phyloP scores from a whole-genome alignment of 768 basidiomycete species.

The Tylopilus vinaceipallidus region DNA sequence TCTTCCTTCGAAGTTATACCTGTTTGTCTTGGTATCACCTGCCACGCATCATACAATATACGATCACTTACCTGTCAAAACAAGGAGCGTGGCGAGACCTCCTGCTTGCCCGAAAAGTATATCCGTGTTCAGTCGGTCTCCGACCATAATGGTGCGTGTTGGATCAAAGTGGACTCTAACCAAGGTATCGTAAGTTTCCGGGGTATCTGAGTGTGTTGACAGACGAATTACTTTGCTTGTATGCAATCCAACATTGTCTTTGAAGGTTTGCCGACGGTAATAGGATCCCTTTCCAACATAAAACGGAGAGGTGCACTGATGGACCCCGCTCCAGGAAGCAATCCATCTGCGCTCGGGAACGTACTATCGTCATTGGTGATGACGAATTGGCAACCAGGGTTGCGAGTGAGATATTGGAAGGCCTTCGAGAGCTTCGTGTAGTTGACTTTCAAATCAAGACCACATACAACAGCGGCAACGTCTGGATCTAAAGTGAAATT shows the following conservation, averaged over 20 bases:
- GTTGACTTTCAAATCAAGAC: constrained; percentile 81
- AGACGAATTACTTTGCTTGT: constrained; percentile 58
- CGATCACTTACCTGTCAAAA: constrained; percentile 71
- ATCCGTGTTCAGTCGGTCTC: constrained; percentile 94
- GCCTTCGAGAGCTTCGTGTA: constrained; percentile 95
- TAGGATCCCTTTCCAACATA: constrained; percentile 66
- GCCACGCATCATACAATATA: background rate
- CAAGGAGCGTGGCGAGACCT: constrained; percentile 83
- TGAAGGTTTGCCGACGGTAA: constrained; percentile 89
- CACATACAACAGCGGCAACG: constrained; percentile 93
- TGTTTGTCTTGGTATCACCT: constrained; percentile 28
- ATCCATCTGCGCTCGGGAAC: constrained; percentile 68
- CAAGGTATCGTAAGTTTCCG: constrained; percentile 9
- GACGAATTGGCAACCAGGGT: constrained; percentile 79
- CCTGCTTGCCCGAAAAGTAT: constrained; percentile 90
- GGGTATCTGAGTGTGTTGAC: background rate
- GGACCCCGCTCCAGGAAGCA: constrained; percentile 84
- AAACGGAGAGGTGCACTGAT: constrained; percentile 80
- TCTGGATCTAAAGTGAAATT: constrained; percentile 72
- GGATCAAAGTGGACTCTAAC: constrained; percentile 84
- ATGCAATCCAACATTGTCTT: constrained; percentile 92
- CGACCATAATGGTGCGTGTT: constrained; percentile 87
- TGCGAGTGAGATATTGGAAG: constrained; percentile 82
- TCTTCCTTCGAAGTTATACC: constrained; percentile 78
- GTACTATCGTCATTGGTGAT: constrained; percentile 93